Percentiles rank a stretch among this genome's conserved stretches.
These are phyloP conservation scores for Podila horticola DNA, from an alignment of 192 early-diverging fungal species.

Conservation along the genomic window DNA sequence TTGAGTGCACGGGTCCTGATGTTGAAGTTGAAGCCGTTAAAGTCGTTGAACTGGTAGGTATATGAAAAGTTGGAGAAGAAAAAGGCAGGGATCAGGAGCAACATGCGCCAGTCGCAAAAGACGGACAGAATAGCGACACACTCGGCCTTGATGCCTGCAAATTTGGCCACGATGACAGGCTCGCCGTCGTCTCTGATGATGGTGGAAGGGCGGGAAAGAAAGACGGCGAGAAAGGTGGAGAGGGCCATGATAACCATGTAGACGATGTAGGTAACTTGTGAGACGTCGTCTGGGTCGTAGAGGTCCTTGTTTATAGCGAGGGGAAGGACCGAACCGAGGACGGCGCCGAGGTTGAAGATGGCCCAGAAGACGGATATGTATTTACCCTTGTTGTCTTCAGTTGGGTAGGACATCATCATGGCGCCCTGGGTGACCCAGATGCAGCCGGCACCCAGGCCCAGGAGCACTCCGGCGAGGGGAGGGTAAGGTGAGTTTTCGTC, in stretches of 20 bases:
- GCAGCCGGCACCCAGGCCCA: constrained; percentile 82
- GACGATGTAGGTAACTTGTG: constrained; percentile 76
- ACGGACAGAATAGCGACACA: constrained; percentile 63
- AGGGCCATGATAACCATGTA: constrained; percentile 76
- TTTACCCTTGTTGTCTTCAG: constrained; percentile 80
- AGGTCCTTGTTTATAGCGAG: constrained; percentile 69
- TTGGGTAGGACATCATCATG: constrained; percentile 90
- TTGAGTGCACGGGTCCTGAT: constrained; percentile 77
- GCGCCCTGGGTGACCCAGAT: constrained; percentile 81
- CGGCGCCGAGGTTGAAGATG: constrained; percentile 85
- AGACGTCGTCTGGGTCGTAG: constrained; percentile 57
- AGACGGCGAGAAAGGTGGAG: constrained; percentile 66
- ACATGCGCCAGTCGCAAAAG: constrained; percentile 74
- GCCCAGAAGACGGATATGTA: constrained; percentile 90
- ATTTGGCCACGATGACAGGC: constrained; percentile 73
- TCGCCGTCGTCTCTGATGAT: constrained; percentile 77
- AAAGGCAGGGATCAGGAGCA: constrained; percentile 75
- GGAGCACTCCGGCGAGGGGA: constrained; percentile 77
- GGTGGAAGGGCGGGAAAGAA: constrained; percentile 64
- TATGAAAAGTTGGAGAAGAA: constrained; percentile 85
- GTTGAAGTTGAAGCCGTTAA: constrained; percentile 74
- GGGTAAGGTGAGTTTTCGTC: constrained; percentile 64
- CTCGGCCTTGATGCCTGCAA: constrained; percentile 72
- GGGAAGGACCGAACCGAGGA: constrained; percentile 79
- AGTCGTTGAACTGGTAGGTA: constrained; percentile 70